Percentiles rank a stretch among this genome's conserved stretches.
Conservation (phyloP, 768 basidiomycete genomes). For the Boletus sensibilis region DNA sequence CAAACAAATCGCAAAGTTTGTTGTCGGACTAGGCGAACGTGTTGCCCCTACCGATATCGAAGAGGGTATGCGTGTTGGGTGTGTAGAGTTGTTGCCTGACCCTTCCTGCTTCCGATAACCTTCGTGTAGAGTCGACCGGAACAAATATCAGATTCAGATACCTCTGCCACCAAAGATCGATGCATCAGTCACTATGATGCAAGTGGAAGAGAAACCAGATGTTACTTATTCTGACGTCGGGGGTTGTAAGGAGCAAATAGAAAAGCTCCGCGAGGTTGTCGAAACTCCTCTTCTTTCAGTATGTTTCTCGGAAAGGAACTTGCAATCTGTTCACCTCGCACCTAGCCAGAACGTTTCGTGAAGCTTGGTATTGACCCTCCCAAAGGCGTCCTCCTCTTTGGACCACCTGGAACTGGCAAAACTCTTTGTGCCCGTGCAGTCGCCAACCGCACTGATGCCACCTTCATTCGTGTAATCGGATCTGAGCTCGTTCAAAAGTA, state of each 20-base stretch:
- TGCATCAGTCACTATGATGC: slow-evolving; percentile 99
- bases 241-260: slow-evolving; percentile 99
- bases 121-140: slow-evolving; percentile 77
- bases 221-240: slow-evolving; percentile 98
- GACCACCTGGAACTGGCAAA: slow-evolving; percentile 97
- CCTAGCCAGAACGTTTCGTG: slow-evolving; percentile 96
- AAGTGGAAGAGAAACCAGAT: slow-evolving; percentile 97
- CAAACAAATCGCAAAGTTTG: slow-evolving; percentile 99
- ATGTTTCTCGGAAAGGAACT: slow-evolving; percentile 29
- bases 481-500: slow-evolving; percentile 99
- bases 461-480: slow-evolving; percentile 98
- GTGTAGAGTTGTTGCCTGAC: slow-evolving; percentile 28
- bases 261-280: slow-evolving; percentile 97
- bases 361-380: slow-evolving; percentile 99
- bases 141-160: slow-evolving; percentile 98
- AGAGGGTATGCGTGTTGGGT: slow-evolving; percentile 99
- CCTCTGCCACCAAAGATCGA: slow-evolving; percentile 98
- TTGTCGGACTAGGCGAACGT: slow-evolving; percentile 93
- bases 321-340: slow-evolving; percentile 17
- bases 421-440: slow-evolving; percentile 98
- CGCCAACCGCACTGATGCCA: slow-evolving; percentile 97
- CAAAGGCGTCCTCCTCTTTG: slow-evolving; percentile 94
- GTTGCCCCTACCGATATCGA: slow-evolving; percentile 98
- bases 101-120: not conserved
- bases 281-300: slow-evolving; percentile 94